These are phyloP conservation scores for Zoysia matrella DNA, from an alignment of 202 grass and related monocot species.

Conservation along the genomic window DNA sequence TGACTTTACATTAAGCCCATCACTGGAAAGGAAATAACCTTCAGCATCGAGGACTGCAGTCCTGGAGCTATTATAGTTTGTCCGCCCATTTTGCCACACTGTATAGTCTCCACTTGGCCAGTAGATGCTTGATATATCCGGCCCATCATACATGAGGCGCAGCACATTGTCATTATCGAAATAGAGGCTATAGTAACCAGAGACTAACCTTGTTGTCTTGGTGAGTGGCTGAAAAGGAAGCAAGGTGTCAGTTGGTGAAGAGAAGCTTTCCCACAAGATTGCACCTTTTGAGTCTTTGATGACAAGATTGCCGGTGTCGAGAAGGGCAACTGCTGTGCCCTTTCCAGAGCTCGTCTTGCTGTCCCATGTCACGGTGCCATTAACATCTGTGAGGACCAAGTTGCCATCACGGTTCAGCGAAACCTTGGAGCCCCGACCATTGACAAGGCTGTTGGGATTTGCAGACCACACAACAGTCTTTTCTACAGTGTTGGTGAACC, in stretches of 20 bases:
- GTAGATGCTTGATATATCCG: constrained; percentile 74
- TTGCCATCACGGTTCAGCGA: constrained; percentile 54
- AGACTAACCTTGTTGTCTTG: constrained; percentile 52
- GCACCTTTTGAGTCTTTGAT: constrained; percentile 34
- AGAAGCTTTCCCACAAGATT: constrained; percentile 70
- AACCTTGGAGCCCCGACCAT: constrained; percentile 59
- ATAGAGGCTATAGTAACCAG: constrained; percentile 62
- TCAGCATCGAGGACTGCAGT: constrained; percentile 55
- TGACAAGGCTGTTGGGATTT: constrained; percentile 55
- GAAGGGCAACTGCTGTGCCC: constrained; percentile 44
- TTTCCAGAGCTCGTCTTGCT: constrained; percentile 38
- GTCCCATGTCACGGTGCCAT: constrained; percentile 58
- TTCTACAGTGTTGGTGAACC: constrained; percentile 52
- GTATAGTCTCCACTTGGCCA: constrained; percentile 56
- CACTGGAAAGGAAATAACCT: constrained; percentile 63
- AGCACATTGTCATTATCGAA: constrained; percentile 82
- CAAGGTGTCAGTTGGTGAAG: constrained; percentile 68
- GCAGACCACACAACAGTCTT: constrained; percentile 68
- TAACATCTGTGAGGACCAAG: constrained; percentile 68
- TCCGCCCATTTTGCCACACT: constrained; percentile 47
- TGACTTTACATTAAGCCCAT: constrained; percentile 44
- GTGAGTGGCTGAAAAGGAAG: constrained; percentile 54
- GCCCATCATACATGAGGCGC: constrained; percentile 72
- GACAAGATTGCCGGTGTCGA: constrained; percentile 70
- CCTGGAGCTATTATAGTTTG: constrained; percentile 69